Evolutionary conservation across 1,139 yeast genomes (phyloP).

Genomic region (Lodderomyces margitis): DNA sequence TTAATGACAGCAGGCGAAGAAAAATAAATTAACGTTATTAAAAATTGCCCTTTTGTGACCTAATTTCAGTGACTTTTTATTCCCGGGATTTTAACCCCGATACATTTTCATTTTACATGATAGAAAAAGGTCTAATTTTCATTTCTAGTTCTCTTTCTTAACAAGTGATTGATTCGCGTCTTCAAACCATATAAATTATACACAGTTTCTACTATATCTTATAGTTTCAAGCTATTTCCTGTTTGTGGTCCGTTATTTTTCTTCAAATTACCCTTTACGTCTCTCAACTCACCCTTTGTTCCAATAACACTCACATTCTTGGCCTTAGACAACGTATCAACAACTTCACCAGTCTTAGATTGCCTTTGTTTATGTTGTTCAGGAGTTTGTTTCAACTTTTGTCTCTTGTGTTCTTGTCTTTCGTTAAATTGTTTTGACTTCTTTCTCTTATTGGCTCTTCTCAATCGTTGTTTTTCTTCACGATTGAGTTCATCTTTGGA

Average conservation of each 20-base stretch:
- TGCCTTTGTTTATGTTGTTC: slow-evolving; percentile 32
- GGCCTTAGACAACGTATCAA: slow-evolving; percentile 70
- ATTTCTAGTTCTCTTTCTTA: no score
- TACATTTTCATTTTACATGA: no score
- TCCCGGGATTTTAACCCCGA: no score
- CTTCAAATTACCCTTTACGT: slow-evolving; percentile 66
- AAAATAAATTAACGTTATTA: no score
- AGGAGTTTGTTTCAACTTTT: slow-evolving; percentile 24
- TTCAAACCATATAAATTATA: no score
- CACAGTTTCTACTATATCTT: no score
- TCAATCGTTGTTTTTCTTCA: slow-evolving; percentile 83
- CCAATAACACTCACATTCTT: slow-evolving; percentile 80
- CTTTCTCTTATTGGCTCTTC: slow-evolving; percentile 85
- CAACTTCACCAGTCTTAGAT: slow-evolving; percentile 60
- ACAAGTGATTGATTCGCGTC: no score
- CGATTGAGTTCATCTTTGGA: slow-evolving; percentile 81
- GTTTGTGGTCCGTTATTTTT: slow-evolving; percentile 26
- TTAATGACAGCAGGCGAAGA: no score
- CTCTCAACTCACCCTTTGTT: slow-evolving; percentile 73
- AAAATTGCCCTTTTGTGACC: no score
- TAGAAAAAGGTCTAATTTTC: no score
- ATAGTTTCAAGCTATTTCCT: slow-evolving; percentile 26
- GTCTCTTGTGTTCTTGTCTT: slow-evolving; percentile 25
- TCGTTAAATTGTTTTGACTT: slow-evolving; percentile 55
- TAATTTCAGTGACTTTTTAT: no score